phyloP scores from a whole-genome alignment of 305 asterid species.

The Withania somnifera region DNA sequence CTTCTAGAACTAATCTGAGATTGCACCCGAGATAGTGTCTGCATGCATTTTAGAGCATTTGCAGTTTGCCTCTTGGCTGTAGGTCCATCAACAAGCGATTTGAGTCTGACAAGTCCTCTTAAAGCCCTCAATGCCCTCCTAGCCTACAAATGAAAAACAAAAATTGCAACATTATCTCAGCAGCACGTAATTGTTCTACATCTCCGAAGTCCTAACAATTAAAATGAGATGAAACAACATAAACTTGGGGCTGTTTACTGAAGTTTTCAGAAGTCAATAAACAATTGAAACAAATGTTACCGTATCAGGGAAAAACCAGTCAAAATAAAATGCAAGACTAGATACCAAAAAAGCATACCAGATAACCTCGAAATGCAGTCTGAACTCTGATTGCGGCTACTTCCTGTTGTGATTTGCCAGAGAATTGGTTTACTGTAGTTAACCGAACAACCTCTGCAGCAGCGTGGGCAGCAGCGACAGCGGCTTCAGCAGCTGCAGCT shows the following conservation, averaged over 20 bases:
- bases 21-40: slow-evolving; percentile 72
- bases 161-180: background rate
- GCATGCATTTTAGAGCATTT: slow-evolving; percentile 81
- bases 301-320: background rate
- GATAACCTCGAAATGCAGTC: slow-evolving; percentile 86
- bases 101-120: slow-evolving; percentile 89
- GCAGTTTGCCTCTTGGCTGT: slow-evolving; percentile 81
- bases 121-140: slow-evolving; percentile 84
- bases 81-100: slow-evolving; percentile 76
- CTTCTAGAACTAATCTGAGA: slow-evolving; percentile 52
- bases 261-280: background rate
- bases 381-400: slow-evolving; percentile 75
- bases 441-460: slow-evolving; percentile 56
- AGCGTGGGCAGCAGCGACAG: slow-evolving; percentile 54
- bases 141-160: background rate
- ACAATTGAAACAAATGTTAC: background rate
- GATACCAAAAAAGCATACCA: slow-evolving; percentile 25
- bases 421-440: slow-evolving; percentile 30
- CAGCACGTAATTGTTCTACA: background rate
- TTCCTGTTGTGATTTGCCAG: slow-evolving; percentile 71
- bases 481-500: slow-evolving; percentile 63
- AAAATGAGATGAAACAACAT: background rate
- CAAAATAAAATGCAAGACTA: background rate
- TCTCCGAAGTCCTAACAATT: background rate
- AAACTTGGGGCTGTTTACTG: background rate